phyloP scores from a whole-genome alignment of 148 eudicot species.

The Mesembryanthemum crystallinum region DNA sequence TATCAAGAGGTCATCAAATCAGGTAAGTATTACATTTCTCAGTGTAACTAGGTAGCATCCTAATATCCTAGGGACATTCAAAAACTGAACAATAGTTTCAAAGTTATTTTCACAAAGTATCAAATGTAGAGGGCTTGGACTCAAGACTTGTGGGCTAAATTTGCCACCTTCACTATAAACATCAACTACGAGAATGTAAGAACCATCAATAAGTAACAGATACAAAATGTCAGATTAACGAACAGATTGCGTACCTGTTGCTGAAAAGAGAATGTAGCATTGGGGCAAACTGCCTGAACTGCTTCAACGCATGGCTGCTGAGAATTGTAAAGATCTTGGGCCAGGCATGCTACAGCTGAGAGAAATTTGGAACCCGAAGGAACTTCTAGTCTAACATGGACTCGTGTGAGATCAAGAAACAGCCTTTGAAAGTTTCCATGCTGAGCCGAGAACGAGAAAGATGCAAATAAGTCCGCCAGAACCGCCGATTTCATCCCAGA shows the following conservation, averaged over 20 bases:
- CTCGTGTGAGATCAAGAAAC: constrained; percentile 65
- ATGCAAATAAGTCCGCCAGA: constrained; percentile 61
- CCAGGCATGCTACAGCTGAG: constrained; percentile 55
- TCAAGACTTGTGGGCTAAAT: not conserved
- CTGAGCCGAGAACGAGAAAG: constrained; percentile 67
- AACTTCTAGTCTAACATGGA: constrained; percentile 61
- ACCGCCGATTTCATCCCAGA: constrained; percentile 47
- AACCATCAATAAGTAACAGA: not conserved
- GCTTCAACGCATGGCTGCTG: constrained; percentile 49
- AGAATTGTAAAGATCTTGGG: constrained; percentile 54
- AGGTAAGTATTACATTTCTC: not conserved
- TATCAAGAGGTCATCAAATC: not conserved
- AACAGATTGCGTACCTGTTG: constrained; percentile 63
- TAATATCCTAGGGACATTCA: too few species aligned
- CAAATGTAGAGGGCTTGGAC: not conserved
- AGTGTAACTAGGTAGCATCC: not conserved
- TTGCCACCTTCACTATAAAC: not conserved
- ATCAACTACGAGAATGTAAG: not conserved
- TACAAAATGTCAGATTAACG: not conserved
- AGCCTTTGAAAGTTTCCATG: constrained; percentile 78
- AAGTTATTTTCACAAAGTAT: too few species aligned
- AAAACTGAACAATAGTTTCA: too few species aligned
- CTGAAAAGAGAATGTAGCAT: constrained; percentile 65
- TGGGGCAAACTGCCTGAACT: constrained; percentile 59
- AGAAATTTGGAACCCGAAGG: constrained; percentile 77